Conservation (phyloP, 257 asterid genomes). For the Nicotiana benthamiana region DNA sequence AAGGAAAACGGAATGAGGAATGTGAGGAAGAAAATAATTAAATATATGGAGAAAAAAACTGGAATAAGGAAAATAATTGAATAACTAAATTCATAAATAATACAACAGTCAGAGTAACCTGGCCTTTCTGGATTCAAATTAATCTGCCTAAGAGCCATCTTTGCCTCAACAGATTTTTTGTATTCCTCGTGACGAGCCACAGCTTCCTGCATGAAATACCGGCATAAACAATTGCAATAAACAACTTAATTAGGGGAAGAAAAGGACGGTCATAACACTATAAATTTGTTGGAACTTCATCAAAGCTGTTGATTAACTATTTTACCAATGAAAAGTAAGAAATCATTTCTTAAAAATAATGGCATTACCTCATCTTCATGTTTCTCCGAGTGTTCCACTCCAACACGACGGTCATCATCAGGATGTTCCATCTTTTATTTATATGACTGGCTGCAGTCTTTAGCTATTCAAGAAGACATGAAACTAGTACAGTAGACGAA, state of each 20-base stretch:
- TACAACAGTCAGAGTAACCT: slow-evolving; percentile 33
- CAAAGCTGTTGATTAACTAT: slow-evolving; percentile 1
- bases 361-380: slow-evolving; percentile 60
- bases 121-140: slow-evolving; percentile 92
- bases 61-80: neutral
- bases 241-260: neutral
- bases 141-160: slow-evolving; percentile 60
- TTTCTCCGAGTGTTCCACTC: slow-evolving; percentile 55
- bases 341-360: neutral
- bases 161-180: slow-evolving; percentile 78
- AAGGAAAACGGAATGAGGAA: neutral
- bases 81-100: neutral
- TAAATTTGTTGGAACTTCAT: neutral
- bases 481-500: neutral
- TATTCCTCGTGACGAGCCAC: slow-evolving; percentile 88
- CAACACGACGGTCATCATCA: slow-evolving; percentile 42
- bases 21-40: neutral
- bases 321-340: neutral
- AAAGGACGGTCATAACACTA: neutral
- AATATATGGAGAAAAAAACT: neutral
- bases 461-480: slow-evolving; percentile 4
- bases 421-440: slow-evolving; percentile 54
- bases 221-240: neutral
- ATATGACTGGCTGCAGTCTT: neutral
- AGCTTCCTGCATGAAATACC: slow-evolving; percentile 60